Evolutionary conservation across 164 flowering plant species (phyloP).

Genomic region (Chimonanthus salicifolius): DNA sequence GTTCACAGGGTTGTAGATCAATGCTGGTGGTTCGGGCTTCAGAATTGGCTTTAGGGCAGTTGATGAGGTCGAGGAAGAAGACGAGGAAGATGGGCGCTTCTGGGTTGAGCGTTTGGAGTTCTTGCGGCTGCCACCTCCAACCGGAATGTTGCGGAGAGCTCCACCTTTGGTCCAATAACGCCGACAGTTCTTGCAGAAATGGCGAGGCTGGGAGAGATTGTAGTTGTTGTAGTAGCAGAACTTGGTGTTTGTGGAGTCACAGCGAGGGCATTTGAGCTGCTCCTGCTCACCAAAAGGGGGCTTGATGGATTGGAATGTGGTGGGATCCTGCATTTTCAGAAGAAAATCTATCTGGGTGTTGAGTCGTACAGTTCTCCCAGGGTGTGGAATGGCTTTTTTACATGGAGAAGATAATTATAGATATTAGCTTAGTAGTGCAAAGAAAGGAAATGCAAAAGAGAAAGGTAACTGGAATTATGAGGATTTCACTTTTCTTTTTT

Average conservation of each 20-base stretch:
- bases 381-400: neutral
- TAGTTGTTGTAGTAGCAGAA: slow-evolving; percentile 45
- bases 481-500: neutral
- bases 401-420: neutral
- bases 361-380: neutral
- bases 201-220: slow-evolving; percentile 37
- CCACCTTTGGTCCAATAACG: slow-evolving; percentile 38
- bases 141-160: slow-evolving; percentile 70
- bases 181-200: slow-evolving; percentile 33
- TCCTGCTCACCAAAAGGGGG: slow-evolving; percentile 56
- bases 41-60: slow-evolving; percentile 4
- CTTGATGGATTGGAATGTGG: slow-evolving; percentile 34
- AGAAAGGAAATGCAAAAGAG: neutral
- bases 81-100: slow-evolving; percentile 18
- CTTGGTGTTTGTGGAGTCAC: slow-evolving; percentile 78
- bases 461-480: neutral
- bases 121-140: slow-evolving; percentile 64
- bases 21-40: slow-evolving; percentile 2
- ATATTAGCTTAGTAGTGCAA: neutral
- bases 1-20: neutral
- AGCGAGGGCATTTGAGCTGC: slow-evolving; percentile 73
- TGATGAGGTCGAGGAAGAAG: slow-evolving; percentile 2
- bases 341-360: neutral
- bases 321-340: slow-evolving; percentile 53
- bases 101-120: slow-evolving; percentile 22